These are phyloP conservation scores for Waltergamsia citrina DNA, from an alignment of 2,329 filamentous ascomycete species.

Conservation along the genomic window DNA sequence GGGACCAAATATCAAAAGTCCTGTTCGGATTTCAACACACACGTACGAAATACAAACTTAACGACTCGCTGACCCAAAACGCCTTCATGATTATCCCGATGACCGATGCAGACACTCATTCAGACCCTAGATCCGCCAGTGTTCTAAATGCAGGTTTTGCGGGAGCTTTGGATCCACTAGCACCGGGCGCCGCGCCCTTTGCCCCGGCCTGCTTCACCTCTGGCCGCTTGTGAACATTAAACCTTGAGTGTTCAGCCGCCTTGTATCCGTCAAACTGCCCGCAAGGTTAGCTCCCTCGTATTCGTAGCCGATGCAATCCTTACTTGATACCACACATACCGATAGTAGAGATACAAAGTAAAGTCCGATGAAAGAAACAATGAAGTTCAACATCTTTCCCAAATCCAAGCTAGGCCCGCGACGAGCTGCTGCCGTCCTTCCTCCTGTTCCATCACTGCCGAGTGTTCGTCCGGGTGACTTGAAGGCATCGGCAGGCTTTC, in stretches of 20 bases:
- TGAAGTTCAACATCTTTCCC: slow-evolving; percentile 34
- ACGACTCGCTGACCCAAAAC: no score
- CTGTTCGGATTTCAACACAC: no score
- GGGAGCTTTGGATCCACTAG: slow-evolving; percentile 7
- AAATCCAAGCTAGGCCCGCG: slow-evolving; percentile 20
- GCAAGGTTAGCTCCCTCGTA: no score
- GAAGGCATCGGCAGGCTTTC: slow-evolving; percentile 36
- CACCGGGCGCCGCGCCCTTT: slow-evolving; percentile 7
- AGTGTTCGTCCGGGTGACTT: slow-evolving; percentile 47
- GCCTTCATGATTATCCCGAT: no score
- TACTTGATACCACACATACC: no score
- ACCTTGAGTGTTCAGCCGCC: slow-evolving; percentile 48
- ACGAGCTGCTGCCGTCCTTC: slow-evolving; percentile 10
- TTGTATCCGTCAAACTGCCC: slow-evolving; percentile 51
- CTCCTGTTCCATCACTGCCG: slow-evolving; percentile 26
- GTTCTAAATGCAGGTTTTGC: slow-evolving; percentile 37
- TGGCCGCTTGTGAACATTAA: slow-evolving; percentile 38
- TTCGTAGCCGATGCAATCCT: no score
- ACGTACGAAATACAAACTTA: no score
- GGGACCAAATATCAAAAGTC: no score
- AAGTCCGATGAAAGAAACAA: slow-evolving; percentile 48
- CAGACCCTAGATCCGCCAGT: slow-evolving; percentile 38
- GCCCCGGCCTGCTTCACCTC: slow-evolving; percentile 14
- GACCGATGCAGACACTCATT: no score
- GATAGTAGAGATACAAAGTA: slow-evolving; percentile 54